These are phyloP conservation scores for Acacia acuminata DNA, from an alignment of 306 rosid species.

Conservation along the genomic window DNA sequence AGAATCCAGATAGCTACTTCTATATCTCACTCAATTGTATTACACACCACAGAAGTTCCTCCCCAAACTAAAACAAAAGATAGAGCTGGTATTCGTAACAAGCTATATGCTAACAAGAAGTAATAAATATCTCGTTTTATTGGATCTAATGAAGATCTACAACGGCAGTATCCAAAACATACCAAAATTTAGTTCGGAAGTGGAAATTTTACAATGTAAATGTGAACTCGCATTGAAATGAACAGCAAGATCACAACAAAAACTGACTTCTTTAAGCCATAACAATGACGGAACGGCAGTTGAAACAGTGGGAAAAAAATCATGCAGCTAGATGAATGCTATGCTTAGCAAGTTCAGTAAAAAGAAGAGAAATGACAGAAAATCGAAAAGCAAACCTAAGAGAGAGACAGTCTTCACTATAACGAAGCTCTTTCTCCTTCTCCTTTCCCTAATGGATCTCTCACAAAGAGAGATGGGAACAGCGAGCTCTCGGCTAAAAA, in stretches of 20 bases:
- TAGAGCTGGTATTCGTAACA: not conserved
- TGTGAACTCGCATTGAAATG: constrained; percentile 4
- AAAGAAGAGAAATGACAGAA: not conserved
- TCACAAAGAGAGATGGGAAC: constrained; percentile 4
- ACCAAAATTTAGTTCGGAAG: constrained; percentile 8
- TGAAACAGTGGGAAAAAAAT: not conserved
- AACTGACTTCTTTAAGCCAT: constrained; percentile 9
- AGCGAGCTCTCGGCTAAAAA: not conserved
- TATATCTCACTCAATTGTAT: not conserved
- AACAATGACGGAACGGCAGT: not conserved
- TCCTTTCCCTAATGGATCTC: constrained; percentile 21
- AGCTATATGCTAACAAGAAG: not conserved
- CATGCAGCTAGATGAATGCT: not conserved
- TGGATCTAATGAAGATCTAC: constrained; percentile 40
- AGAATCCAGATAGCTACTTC: constrained; percentile 11
- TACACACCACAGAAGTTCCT: constrained; percentile 11
- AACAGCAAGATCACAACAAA: constrained; percentile 5
- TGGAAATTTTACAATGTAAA: constrained; percentile 18
- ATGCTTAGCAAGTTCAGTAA: not conserved
- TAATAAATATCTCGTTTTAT: not conserved
- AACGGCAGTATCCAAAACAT: not conserved
- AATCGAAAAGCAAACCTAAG: constrained; percentile 10
- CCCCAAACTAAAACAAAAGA: constrained; percentile 1
- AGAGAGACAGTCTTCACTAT: not conserved
- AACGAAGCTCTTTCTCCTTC: not conserved